Conservation (phyloP, 306 rosid genomes). For the Bauhinia variegata region DNA sequence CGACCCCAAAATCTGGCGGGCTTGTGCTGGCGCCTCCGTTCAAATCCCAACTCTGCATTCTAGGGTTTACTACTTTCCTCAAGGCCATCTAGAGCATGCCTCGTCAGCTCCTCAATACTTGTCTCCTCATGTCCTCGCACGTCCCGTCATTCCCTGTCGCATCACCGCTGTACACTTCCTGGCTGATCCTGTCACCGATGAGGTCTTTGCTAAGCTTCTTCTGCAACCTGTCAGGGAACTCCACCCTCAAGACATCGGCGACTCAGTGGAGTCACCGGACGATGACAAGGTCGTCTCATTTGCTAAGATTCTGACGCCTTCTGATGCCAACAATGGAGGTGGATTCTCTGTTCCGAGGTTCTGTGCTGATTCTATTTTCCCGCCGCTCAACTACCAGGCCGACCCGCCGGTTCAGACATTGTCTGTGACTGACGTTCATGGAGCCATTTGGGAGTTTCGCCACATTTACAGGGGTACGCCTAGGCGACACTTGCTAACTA, state of each 20-base stretch:
- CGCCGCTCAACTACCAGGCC: slow-evolving; percentile 51
- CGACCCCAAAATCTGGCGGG: slow-evolving; percentile 61
- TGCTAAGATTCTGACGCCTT: slow-evolving; percentile 68
- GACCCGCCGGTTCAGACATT: slow-evolving; percentile 74
- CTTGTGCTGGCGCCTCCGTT: slow-evolving; percentile 57
- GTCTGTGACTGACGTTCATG: slow-evolving; percentile 61
- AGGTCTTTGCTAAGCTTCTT: slow-evolving; percentile 58
- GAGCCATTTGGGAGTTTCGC: slow-evolving; percentile 64
- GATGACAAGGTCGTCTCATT: slow-evolving; percentile 45
- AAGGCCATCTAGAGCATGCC: slow-evolving; percentile 73
- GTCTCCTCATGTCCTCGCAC: slow-evolving; percentile 35
- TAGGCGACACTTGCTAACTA: slow-evolving; percentile 75
- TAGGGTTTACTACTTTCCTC: slow-evolving; percentile 82
- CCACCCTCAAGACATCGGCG: background rate
- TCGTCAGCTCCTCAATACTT: slow-evolving; percentile 40
- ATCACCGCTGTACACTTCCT: slow-evolving; percentile 41
- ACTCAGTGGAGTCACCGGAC: background rate
- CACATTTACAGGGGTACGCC: slow-evolving; percentile 82
- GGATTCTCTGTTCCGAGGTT: slow-evolving; percentile 79
- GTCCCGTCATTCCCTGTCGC: slow-evolving; percentile 48
- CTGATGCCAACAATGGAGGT: slow-evolving; percentile 88
- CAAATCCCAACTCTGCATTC: slow-evolving; percentile 58
- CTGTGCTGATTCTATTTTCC: slow-evolving; percentile 75
- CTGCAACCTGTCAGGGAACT: slow-evolving; percentile 46
- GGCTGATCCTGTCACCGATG: slow-evolving; percentile 65